phyloP scores from a whole-genome alignment of 208 protist species.

The Leishmania arabica region DNA sequence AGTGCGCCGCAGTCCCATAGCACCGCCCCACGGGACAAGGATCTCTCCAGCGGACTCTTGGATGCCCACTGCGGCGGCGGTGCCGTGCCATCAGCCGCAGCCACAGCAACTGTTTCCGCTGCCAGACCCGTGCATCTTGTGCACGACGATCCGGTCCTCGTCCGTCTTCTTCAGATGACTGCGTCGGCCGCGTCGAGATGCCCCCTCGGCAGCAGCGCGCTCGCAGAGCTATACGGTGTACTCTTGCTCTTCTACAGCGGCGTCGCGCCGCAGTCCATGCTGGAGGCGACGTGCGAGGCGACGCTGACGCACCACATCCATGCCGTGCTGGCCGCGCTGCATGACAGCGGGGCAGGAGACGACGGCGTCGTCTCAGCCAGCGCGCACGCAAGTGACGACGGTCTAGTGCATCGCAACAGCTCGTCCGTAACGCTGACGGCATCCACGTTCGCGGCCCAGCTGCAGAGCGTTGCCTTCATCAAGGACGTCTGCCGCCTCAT shows the following conservation, averaged over 20 bases:
- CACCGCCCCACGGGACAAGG: neutral
- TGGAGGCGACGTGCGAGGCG: slow-evolving; percentile 69
- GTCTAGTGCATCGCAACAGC: neutral
- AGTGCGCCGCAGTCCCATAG: neutral
- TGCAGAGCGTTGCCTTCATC: slow-evolving; percentile 58
- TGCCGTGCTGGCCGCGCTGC: slow-evolving; percentile 33
- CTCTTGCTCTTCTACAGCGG: slow-evolving; percentile 61
- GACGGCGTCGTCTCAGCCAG: slow-evolving; percentile 3
- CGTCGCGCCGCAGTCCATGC: slow-evolving; percentile 44
- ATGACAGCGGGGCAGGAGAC: slow-evolving; percentile 11
- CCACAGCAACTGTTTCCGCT: neutral
- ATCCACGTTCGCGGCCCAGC: slow-evolving; percentile 41
- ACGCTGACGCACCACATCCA: slow-evolving; percentile 67
- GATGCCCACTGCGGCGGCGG: neutral
- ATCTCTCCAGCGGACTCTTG: neutral
- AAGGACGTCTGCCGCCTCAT: slow-evolving; percentile 66
- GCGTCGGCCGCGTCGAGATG: slow-evolving; percentile 61
- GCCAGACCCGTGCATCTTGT: slow-evolving; percentile 14
- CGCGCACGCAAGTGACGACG: neutral
- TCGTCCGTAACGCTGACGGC: neutral
- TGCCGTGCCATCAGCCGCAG: neutral
- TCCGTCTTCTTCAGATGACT: slow-evolving; percentile 60
- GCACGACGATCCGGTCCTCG: slow-evolving; percentile 62
- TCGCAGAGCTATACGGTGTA: slow-evolving; percentile 55
- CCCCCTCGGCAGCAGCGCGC: slow-evolving; percentile 34